Conservation (phyloP, 2,329 filamentous ascomycete species). For the Alternaria gaisen region DNA sequence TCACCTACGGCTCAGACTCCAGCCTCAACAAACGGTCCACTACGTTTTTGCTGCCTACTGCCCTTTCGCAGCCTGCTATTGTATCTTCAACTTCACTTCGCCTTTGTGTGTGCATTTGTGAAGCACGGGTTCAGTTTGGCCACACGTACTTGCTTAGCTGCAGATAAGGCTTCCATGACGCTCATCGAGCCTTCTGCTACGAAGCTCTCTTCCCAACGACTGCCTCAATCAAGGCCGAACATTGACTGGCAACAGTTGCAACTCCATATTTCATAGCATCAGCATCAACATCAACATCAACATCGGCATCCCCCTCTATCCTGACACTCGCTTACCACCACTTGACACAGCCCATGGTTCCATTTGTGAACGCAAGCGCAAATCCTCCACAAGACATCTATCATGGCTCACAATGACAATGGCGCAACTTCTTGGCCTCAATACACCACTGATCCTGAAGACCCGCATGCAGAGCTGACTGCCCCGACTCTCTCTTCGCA, state of each 20-base stretch:
- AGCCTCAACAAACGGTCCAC: conserved; percentile 20
- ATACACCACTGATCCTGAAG: conserved; percentile 26
- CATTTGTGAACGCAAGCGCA: not conserved
- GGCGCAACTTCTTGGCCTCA: conserved; percentile 27
- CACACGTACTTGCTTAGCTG: conserved; percentile 22
- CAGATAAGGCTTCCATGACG: conserved; percentile 30
- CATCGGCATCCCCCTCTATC: not conserved
- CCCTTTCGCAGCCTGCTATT: conserved; percentile 11
- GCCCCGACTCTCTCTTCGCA: conserved; percentile 26
- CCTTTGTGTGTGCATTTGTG: conserved; percentile 24
- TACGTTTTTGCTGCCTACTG: conserved; percentile 14
- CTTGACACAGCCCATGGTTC: not conserved
- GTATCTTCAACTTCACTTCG: conserved; percentile 2
- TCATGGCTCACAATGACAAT: conserved; percentile 42
- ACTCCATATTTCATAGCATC: not conserved
- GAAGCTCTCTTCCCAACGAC: conserved; percentile 11
- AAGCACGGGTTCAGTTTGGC: conserved; percentile 26
- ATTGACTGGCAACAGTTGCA: not conserved
- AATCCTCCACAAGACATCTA: conserved; percentile 9
- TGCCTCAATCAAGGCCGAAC: not conserved
- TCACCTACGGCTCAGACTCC: conserved; percentile 17
- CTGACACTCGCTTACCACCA: conserved; percentile 2
- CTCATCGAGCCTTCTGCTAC: conserved; percentile 18
- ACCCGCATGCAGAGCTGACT: conserved; percentile 31
- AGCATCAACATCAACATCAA: not conserved